Evolutionary conservation across 108 stramenopile species (phyloP).

Genomic region (Aureococcus anophagefferens): DNA sequence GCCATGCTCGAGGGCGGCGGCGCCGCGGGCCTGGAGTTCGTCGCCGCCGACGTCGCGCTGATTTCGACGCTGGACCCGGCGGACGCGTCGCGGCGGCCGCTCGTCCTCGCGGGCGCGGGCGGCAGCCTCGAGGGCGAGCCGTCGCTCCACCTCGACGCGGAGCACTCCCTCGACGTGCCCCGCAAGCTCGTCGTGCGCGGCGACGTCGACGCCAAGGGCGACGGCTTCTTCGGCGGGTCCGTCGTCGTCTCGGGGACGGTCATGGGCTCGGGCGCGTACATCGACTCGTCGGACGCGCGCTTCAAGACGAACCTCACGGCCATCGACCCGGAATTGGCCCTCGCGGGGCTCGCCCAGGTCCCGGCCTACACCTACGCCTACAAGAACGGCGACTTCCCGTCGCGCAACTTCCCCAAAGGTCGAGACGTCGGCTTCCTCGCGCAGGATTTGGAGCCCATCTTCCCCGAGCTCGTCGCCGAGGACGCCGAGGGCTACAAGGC

Average conservation of each 20-base stretch:
- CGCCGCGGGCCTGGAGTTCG: background rate
- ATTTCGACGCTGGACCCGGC: background rate
- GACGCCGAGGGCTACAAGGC: constrained; percentile 23
- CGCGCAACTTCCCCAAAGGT: background rate
- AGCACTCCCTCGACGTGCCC: background rate
- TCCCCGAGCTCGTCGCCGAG: constrained; percentile 46
- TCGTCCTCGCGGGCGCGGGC: constrained; percentile 19
- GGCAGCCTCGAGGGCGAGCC: background rate
- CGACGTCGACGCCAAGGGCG: constrained; percentile 34
- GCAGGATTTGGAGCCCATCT: constrained; percentile 39
- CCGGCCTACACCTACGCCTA: background rate
- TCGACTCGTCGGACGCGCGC: constrained; percentile 45
- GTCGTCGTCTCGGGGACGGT: constrained; percentile 46
- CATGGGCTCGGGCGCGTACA: constrained; percentile 52
- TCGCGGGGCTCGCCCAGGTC: constrained; percentile 29
- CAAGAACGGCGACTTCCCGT: background rate
- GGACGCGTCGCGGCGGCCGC: background rate
- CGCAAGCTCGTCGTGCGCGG: background rate
- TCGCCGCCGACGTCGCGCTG: background rate
- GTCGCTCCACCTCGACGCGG: background rate
- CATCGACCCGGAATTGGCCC: constrained; percentile 18
- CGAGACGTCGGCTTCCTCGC: constrained; percentile 48
- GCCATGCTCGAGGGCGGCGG: background rate
- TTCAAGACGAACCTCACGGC: constrained; percentile 39
- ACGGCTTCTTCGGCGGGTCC: constrained; percentile 39